These are phyloP conservation scores for Xylariales sp. DNA, from an alignment of 2,329 filamentous ascomycete genomes.

Conservation along the genomic window DNA sequence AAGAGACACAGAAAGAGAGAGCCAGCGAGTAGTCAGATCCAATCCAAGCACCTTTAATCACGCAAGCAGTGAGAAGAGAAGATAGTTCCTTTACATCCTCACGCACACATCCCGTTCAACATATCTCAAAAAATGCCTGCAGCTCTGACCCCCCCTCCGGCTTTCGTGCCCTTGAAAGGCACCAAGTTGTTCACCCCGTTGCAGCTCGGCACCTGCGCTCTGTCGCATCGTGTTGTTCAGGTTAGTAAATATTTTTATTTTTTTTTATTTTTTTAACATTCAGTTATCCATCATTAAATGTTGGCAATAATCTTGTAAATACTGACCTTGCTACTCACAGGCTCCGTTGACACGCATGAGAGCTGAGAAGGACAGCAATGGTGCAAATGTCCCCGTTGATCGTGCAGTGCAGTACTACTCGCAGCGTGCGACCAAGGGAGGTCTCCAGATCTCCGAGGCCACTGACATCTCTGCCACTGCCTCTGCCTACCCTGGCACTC, in stretches of 20 bases:
- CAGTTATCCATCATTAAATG: too few relatives aligned
- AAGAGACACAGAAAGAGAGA: too few relatives aligned
- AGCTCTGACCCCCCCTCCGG: slow-evolving; percentile 2
- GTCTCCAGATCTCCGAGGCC: slow-evolving; percentile 51
- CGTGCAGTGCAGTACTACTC: slow-evolving; percentile 21
- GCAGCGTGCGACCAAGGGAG: slow-evolving; percentile 16
- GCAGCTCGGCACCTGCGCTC: slow-evolving; percentile 24
- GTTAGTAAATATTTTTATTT: too few relatives aligned
- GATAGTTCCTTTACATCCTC: too few relatives aligned
- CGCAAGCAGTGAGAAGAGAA: too few relatives aligned
- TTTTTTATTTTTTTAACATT: too few relatives aligned
- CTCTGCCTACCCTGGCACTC: slow-evolving; percentile 42
- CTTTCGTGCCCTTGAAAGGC: slow-evolving; percentile 13
- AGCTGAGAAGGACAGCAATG: slow-evolving; percentile 24
- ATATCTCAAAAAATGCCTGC: slow-evolving; percentile 5
- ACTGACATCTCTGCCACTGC: slow-evolving; percentile 44
- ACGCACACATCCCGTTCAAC: too few relatives aligned
- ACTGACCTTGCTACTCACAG: slow-evolving; percentile 3
- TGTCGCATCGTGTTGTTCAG: slow-evolving; percentile 32
- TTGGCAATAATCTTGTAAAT: too few relatives aligned
- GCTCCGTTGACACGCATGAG: slow-evolving; percentile 26
- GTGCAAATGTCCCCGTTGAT: slow-evolving; percentile 26
- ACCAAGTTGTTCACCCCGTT: slow-evolving; percentile 29
- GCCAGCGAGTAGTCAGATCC: too few relatives aligned
- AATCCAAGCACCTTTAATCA: too few relatives aligned